Percentiles rank a stretch among this genome's conserved stretches.
Conservation (phyloP, 1,284 basidiomycete genomes). For the Papiliotrema fonsecae region DNA sequence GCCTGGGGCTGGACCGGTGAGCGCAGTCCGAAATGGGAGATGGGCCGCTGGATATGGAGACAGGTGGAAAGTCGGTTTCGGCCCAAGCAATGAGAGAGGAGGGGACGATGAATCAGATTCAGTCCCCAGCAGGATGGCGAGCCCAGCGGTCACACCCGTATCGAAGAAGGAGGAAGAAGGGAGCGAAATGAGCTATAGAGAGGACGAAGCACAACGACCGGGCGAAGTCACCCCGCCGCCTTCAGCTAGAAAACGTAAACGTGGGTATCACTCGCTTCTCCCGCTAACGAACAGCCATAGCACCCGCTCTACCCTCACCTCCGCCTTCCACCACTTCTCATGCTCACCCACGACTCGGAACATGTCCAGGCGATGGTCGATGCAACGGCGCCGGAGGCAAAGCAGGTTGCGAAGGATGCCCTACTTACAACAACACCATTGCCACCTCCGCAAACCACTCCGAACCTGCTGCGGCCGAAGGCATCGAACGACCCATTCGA, state of each 20-base stretch:
- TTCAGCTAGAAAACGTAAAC: constrained; percentile 31
- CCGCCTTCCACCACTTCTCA: constrained; percentile 17
- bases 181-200: not conserved
- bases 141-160: not conserved
- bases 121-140: not conserved
- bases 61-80: constrained; percentile 30
- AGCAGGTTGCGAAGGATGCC: constrained; percentile 84
- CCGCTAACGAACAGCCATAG: constrained; percentile 12
- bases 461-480: constrained; percentile 23
- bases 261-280: constrained; percentile 15
- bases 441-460: constrained; percentile 9
- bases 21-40: not conserved
- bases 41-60: not conserved
- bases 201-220: not conserved
- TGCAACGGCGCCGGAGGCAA: constrained; percentile 93
- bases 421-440: constrained; percentile 79
- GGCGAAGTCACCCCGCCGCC: constrained; percentile 8
- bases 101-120: constrained; percentile 19
- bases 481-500: constrained; percentile 30
- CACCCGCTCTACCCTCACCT: constrained; percentile 27
- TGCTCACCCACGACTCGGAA: constrained; percentile 52
- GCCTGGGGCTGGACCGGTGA: not conserved
- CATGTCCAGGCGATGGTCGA: constrained; percentile 89
- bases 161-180: constrained; percentile 1
- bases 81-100: constrained; percentile 34